Base-by-base conservation (phyloP, 495 filamentous ascomycete species). In the Neurospora sp. region DNA sequence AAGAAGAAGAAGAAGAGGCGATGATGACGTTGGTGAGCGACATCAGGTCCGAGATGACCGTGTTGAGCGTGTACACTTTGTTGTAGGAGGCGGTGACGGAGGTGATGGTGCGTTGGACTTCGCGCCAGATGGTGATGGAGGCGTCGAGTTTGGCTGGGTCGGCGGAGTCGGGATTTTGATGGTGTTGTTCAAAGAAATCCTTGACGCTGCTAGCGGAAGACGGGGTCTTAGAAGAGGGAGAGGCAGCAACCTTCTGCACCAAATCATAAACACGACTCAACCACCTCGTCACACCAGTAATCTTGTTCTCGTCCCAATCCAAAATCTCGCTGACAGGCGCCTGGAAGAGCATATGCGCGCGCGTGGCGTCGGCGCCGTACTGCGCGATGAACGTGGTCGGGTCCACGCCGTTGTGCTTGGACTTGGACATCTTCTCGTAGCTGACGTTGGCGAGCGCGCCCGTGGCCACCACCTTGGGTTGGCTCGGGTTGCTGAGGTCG, bases 341-440 rank as follows among this genome's bases (percentile, higher is more conserved):
- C 69, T 93, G 90, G 83, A 97, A 97, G 14, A 97, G 85, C 69
- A 97, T 89, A 76, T 97, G 94, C 1, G 93, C 93, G 66, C 94
- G 87, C 5, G 92, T 96, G 1, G 92, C 91, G 78, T 97, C 94
- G 0, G 93, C 92, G 22, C 94, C 93, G 73, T 94, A 91, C 72
- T 88, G 88, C 0, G 83, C 78, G 53, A 94, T 91, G 74, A 92
- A 92, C 0, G 76, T 80, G 0, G 86, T 88, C 0, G 94, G 94
- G 77, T 97, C 93, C n/a, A 96, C 92, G 40, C 94, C 94, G 78
- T 97, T 97, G 82, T 96, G 86, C 77, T 97, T 97, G 72, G 92
- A 95, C 81, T 97, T 97, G n/a, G 92, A 94, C 94, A 97, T 97
- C 76, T 97, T 97, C 81, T 97, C 93, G 72, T 88, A 96, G 1